Evolutionary conservation across 352 stramenopile species (phyloP), one percentile per base, ranked within the genome.

Genomic region (Aphanomyces euteiches): DNA sequence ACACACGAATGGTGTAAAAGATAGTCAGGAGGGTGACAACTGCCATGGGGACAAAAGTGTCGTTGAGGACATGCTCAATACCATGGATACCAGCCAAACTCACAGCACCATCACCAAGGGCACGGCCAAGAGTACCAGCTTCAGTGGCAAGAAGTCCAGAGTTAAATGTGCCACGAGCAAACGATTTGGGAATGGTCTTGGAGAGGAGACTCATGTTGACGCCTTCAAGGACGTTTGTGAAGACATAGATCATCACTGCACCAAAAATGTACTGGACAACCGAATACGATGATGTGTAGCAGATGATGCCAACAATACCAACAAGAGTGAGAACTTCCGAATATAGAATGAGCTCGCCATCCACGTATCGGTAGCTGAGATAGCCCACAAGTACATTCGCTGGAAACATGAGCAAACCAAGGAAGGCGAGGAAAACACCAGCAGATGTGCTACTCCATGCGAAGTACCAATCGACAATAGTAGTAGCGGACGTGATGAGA

Each of bases 101-200:
- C 76, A 97, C 96, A 48, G 83, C 74, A 13, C 93, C 79, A 68
- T 97, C 89, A 19, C 90, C 90, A 34, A 96, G 79, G 7, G 91
- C 88, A 54, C 90, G 87, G 8, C 89, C 90, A 28, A 96, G 83
- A 17, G 93, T 98, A 54, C 93, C 92, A 43, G 95, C 87, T 56
- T 98, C 81, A 6, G 95, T 98, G 1, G 93, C 90, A n/a, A 98
- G 75, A 57, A 98, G 79, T 4, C 95, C 95, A 38, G 90, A 94
- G 78, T 98, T 98, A 72, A 98, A 96, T 15, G 92, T 98, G 39
- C 93, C 95, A 17, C 89, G 88, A 2, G 95, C 93, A 50, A 98
- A 93, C 43, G 88, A 81, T 17, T 92, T 95, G 0, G 91, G 90
- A 59, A 98, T 97, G 19, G 96, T 93, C 79, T 98, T 98, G 72